Base-by-base conservation (phyloP, 2,329 filamentous ascomycete species). In the Calonectria pteridis region DNA sequence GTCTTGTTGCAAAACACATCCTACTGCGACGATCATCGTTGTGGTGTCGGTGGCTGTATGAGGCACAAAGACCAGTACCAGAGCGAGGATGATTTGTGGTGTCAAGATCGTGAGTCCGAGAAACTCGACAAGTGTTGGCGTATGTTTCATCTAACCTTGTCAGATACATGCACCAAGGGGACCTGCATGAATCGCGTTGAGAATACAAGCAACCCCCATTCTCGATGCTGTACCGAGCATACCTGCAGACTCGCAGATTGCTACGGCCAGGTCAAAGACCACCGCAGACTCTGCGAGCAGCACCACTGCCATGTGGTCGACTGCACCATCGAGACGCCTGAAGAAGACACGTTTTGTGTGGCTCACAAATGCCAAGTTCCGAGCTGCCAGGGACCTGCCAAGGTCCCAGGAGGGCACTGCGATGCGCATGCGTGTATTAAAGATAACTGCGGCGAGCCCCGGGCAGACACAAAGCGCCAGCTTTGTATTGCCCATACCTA, bases 151-250 rank as follows among this genome's bases (percentile, higher is more conserved):
- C 77, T 80, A 28, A 80, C 31, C 2, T 1, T 20, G 2, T 1
- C 26, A 80, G 78, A 80, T 55, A 71, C 69, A 1, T 80, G 76
- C 11, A 71, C 26, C 0, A 67, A 69, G 1, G 20, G 11, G 2
- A 64, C 46, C 4, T 79, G 76, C 28, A 20, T 35, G 0, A 23
- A 65, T 5, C 62, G 46, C 26, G 43, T 73, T 4, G 29, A 50
- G 1, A 62, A 69, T 16, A 35, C 71, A 1, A 14, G 26, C 5
- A 65, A 55, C 0, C 66, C 49, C 3, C 37, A 43, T 14, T 76
- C 77, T 9, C 71, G 50, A 13, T 72, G 40, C 28, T 79, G 78
- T 11, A 13, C 1, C 4, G 5, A 6, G 1, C 77, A 79, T 31
- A 58, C 75, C 4, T 79, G 77, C n/a, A 33, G 62, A 18, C n/a